phyloP scores from a whole-genome alignment of 768 basidiomycete genomes.

The Suillus spraguei region DNA sequence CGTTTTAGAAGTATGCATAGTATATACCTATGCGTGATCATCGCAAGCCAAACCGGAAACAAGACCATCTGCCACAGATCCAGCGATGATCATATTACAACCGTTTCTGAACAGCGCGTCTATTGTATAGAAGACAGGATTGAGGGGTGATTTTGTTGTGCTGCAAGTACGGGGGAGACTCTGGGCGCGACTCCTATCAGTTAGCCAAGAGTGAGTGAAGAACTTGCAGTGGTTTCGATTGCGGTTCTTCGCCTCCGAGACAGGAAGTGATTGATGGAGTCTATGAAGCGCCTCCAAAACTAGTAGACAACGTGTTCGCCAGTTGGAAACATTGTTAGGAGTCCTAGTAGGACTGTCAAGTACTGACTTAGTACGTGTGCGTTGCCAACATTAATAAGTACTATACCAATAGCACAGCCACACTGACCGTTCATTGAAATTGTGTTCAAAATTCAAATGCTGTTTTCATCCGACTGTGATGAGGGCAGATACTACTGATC shows the following conservation, averaged over 20 bases:
- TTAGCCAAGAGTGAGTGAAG: background rate
- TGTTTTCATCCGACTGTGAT: background rate
- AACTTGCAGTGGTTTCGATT: background rate
- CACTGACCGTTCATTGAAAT: background rate
- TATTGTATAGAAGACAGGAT: background rate
- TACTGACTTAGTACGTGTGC: too few species aligned
- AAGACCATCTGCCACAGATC: background rate
- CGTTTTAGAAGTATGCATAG: background rate
- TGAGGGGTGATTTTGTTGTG: background rate
- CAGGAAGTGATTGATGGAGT: background rate
- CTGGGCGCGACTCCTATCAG: background rate
- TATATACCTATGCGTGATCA: background rate
- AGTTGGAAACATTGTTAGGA: background rate
- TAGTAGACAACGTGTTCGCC: background rate
- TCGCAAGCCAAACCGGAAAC: background rate
- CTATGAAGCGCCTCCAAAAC: background rate
- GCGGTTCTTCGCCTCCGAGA: background rate
- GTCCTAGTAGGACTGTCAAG: too few species aligned
- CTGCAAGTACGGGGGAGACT: background rate
- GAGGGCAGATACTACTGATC: background rate
- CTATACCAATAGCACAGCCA: background rate
- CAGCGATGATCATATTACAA: background rate
- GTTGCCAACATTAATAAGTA: too few species aligned
- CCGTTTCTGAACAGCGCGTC: background rate
- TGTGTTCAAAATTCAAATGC: background rate